Base-by-base conservation (phyloP, 345 rosid species). In the Moringa oleifera region DNA sequence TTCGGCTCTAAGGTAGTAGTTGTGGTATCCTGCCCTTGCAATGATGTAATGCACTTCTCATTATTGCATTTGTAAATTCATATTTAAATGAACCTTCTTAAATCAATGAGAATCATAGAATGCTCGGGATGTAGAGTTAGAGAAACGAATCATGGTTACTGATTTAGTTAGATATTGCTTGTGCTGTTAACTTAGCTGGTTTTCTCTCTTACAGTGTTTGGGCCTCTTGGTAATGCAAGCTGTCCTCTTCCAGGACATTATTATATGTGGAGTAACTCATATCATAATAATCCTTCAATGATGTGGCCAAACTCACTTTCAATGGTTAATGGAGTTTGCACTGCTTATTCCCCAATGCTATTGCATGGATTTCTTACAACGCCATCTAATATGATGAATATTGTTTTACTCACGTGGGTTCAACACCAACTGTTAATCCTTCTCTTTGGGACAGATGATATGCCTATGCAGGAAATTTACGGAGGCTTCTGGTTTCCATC, bases 221-320 rank as follows among this genome's bases (percentile, higher is more conserved):
- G 89, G 72, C 80, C 95, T 71, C 72, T 89, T 67, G 80, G 85
- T 65, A 84, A 79, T 68, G 95, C 90, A 75, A 84, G 83, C 71
- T 63, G 45, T 20, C 59, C 90, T 65, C 77, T 78, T 51, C 84
- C 79, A 51, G 82, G 84, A 66, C 79, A 78, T 74, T 86, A 75
- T 36, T 82, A 71, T 64, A 58, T 71, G 58, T 89, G 95, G 99
- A 78, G 67, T 67, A 84, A 77, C 72, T 72, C 91, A 63, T 87
- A 82, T 77, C 91, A 75, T 68, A 82, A 75, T 25, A 88, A 72
- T 71, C 76, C 81, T 60, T 71, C 95, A 41, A 72, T 83, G 82
- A 80, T 81, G 57, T 95, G 98, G 96, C 90, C 93, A 49, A 84
- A 75, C 75, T 87, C 96, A 0, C 88, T 89, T 54, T 83, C 96